Evolutionary conservation across 768 basidiomycete genomes (phyloP).

Genomic region (Suillus subluteus): DNA sequence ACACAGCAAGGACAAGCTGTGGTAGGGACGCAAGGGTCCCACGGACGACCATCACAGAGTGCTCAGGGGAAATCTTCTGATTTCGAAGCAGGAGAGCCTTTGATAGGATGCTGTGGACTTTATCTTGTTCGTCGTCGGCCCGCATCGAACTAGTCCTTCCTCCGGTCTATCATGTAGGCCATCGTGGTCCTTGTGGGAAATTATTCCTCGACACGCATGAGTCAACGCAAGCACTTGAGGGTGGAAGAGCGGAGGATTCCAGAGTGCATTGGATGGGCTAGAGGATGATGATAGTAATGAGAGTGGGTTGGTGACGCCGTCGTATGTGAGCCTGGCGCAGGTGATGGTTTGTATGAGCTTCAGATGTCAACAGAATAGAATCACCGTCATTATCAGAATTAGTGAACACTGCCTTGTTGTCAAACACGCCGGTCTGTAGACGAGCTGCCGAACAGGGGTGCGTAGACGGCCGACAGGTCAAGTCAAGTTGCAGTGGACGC

Average conservation of each 20-base stretch:
- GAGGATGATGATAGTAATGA: conserved; percentile 37
- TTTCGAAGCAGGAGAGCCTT: background rate
- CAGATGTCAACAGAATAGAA: no score
- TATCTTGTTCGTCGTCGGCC: background rate
- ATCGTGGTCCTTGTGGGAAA: no score
- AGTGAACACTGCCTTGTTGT: no score
- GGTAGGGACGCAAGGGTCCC: background rate
- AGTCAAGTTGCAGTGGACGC: no score
- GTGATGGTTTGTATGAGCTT: background rate
- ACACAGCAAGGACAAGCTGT: background rate
- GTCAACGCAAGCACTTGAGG: no score
- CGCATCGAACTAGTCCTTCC: background rate
- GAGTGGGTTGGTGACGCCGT: background rate
- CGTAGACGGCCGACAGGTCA: no score
- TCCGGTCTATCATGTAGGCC: no score
- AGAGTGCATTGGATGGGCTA: conserved; percentile 61
- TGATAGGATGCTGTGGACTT: background rate
- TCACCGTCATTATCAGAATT: no score
- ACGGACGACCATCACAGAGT: background rate
- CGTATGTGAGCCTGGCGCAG: background rate
- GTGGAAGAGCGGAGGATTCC: conserved; percentile 15
- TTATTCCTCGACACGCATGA: no score
- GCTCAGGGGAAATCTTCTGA: background rate
- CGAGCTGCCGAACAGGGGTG: no score
- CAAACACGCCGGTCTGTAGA: no score